Evolutionary conservation across 139 green algal species (phyloP), one percentile per base, ranked within the genome.

Genomic region (Raphidocelis subcapitata): DNA sequence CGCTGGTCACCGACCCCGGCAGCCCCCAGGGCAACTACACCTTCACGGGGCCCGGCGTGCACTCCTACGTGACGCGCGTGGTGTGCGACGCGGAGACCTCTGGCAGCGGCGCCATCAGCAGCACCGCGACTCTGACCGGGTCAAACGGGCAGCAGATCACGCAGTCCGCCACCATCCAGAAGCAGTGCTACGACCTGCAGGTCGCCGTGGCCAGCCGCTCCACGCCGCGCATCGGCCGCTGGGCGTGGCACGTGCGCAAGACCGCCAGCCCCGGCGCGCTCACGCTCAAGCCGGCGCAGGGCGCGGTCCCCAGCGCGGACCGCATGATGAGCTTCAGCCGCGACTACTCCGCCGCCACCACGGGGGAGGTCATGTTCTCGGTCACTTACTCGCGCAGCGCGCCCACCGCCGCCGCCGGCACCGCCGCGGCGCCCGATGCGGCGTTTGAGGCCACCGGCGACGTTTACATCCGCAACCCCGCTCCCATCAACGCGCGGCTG

Each of bases 121-220:
- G 72, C 36, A 28, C 65, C 23, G 72, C 72, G 33, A 61, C 52
- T 3, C 51, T 78, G 29, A 72, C 63, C 33, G 72, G 61, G 5
- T 24, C 62, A 1, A 78, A 62, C 10, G 72, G 72, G 1, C 72
- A 78, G 72, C 62, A 72, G 51, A 51, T 72, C n/a, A 52, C 18
- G 36, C 52, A 65, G 72, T 52, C 62, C 33, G 72, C 72, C 5
- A 72, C 62, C 2, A 62, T 78, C 62, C 72, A 78, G 72, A 72
- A 72, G 51, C 72, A 72, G 31, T 78, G 72, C 63, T 78, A 60
- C 5, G 72, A 78, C 5, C 52, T 78, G 35, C 46, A 65, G 24
- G 72, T 78, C 16, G 8, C 41, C 12, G 41, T 49, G 8, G 41
- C 41, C 41, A 8, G 8, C 41, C 8, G 12, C 8, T 8, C 41